phyloP scores from a whole-genome alignment of 176 grass and related monocot species.

The Typha latifolia region DNA sequence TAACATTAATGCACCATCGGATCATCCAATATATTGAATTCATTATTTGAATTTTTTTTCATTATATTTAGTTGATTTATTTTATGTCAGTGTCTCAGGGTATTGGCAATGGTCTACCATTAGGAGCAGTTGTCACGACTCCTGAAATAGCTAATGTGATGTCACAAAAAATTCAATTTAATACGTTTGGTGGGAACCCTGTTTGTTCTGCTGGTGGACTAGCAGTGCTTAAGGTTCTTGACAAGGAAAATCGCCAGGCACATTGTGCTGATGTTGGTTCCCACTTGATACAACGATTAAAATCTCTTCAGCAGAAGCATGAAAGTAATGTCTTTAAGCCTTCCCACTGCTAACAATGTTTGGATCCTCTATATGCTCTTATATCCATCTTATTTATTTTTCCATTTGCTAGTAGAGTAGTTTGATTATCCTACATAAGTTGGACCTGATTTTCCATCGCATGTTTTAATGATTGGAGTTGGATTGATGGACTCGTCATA shows the following conservation, averaged over 20 bases:
- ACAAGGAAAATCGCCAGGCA: constrained; percentile 80
- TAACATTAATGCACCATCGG: too few relatives aligned
- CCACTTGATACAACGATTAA: constrained; percentile 74
- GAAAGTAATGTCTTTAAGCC: constrained; percentile 46
- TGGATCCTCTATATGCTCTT: not conserved
- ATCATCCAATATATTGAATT: too few relatives aligned
- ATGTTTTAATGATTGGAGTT: too few relatives aligned
- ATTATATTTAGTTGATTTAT: too few relatives aligned
- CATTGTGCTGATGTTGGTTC: constrained; percentile 71
- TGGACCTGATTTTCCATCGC: too few relatives aligned
- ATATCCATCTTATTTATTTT: not conserved
- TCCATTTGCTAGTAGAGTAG: not conserved
- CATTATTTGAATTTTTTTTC: too few relatives aligned
- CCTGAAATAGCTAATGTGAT: constrained; percentile 78
- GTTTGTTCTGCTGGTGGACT: constrained; percentile 90
- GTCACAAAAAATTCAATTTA: constrained; percentile 87
- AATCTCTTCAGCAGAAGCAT: constrained; percentile 79
- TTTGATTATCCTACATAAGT: not conserved
- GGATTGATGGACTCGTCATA: too few relatives aligned
- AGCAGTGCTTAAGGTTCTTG: constrained; percentile 83
- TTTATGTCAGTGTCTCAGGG: constrained; percentile 34
- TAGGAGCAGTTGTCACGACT: constrained; percentile 91
- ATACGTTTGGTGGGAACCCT: constrained; percentile 93
- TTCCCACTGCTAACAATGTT: not conserved
- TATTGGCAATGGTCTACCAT: constrained; percentile 86